Evolutionary conservation across 768 basidiomycete species (phyloP).

Genomic region (Leccinellum albellum): DNA sequence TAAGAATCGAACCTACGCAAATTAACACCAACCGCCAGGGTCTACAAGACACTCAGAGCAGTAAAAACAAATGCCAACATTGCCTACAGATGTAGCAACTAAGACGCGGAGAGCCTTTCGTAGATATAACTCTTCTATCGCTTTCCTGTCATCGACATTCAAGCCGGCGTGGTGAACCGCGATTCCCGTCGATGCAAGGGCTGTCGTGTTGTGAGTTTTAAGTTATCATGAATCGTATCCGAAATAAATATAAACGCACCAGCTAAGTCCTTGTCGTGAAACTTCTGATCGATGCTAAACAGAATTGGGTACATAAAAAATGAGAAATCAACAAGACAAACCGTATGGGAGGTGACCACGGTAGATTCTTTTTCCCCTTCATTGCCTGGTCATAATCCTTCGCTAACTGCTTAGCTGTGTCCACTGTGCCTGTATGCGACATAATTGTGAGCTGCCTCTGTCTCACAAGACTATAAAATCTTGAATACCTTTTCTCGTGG

Average conservation of each 20-base stretch:
- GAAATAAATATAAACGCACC: constrained; percentile 23
- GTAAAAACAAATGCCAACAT: neutral
- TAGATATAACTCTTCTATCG: constrained; percentile 71
- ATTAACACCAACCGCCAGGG: constrained; percentile 94
- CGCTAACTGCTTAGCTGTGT: constrained; percentile 73
- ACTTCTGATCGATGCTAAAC: constrained; percentile 50
- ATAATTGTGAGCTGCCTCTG: neutral
- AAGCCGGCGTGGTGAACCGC: constrained; percentile 93
- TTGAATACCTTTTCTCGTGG: constrained; percentile 75
- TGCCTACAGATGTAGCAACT: constrained; percentile 77
- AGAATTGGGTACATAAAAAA: neutral
- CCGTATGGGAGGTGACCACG: constrained; percentile 67
- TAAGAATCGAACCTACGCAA: constrained; percentile 55
- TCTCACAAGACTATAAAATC: neutral
- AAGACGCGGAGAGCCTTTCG: constrained; percentile 62
- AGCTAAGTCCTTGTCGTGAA: constrained; percentile 65
- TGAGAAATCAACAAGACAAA: constrained; percentile 18
- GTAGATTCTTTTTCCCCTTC: constrained; percentile 46
- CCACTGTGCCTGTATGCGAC: constrained; percentile 45
- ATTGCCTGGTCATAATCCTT: constrained; percentile 64
- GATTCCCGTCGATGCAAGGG: constrained; percentile 68
- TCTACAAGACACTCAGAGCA: constrained; percentile 44
- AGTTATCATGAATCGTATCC: neutral
- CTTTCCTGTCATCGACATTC: constrained; percentile 62
- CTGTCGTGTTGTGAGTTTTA: constrained; percentile 33